Base-by-base conservation (phyloP, 345 rosid species). In the Balakata baccata region DNA sequence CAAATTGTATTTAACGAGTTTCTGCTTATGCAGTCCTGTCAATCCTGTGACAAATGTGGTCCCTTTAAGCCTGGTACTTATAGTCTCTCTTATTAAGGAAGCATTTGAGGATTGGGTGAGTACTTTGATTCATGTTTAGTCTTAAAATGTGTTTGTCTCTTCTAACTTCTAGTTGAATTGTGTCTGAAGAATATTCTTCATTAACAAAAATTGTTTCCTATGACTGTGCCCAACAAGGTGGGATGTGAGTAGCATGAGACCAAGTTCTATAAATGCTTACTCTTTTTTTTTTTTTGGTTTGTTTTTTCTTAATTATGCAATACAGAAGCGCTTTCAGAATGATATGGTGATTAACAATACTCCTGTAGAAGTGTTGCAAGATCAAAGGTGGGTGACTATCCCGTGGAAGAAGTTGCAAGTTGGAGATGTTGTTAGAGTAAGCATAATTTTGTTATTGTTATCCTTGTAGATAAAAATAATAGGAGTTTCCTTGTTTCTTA, bases 71-170 rank as follows among this genome's bases (percentile, higher is more conserved):
- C 63, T 93, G 92, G 98, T 96, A 86, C 99, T 96, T 81, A 85
- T 96, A 11, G 98, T 93, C 67, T 96, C 99, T 84, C 97, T 96
- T 69, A 79, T 91, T 69, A 96, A 96, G 82, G 99, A 96, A 86
- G 99, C 98, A 56, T 96, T 90, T 78, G 99, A 96, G 86, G 99
- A 93, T 79, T 91, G 96, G 97, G 97, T 95, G 80, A 84, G 92
- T 83, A 61, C 41, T 74, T 18, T 37, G 25, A 45, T 62, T 61
- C 52, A 43, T 76, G 53, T 62, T 54, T 74, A 0, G 3, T 77
- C 73, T 14, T 82, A 47, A 34, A 23, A 29, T 29, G 34, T 29
- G 34, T 72, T 50, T n/a, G 51, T 58, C 68, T 64, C 78, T 71
- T 69, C 60, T 51, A 45, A 70, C 66, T 62, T 72, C n/a, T 58